Evolutionary conservation across 2,329 filamentous ascomycete species (phyloP), one percentile per base, ranked within the genome.

Genomic region (Clarireedia paspali): DNA sequence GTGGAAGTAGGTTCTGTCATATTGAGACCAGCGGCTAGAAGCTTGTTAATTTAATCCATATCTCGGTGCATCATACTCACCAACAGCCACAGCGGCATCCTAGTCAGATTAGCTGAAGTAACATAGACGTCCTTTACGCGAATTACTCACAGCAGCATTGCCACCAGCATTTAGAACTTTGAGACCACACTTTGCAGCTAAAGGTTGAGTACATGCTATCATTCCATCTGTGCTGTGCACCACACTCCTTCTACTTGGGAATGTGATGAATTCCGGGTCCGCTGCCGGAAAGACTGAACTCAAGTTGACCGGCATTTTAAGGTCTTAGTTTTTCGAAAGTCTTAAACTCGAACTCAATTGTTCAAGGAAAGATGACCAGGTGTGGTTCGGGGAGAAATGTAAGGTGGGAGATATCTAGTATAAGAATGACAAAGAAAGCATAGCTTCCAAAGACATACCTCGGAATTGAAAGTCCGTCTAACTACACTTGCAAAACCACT

Each of bases 51-150:
- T 20, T 49, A 38, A 12, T 23, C 46, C 30, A 2, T 12, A 30
- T 15, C 44, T 34, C 24, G n/a, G 7, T 30, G 23, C 24, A 14
- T 27, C 27, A 9, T 10, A 74, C 79, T 60, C 77, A 88, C 86
- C 87, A 59, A 95, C 89, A 45, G 94, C 94, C 4, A 97, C 89
- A 7, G 94, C 92, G n/a, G 94, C 92, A 76, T 97, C 92, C 89
- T 95, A 60, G 27, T 30, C 27, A 30, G 30, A 34, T 34, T 34
- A 34, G 30, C 30, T 5, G 30, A 34, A 12, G 3, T 12, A 4
- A 34, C 3, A 12, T 4, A 34, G 4, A 5, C n/a, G 62, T 27
- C 2, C 36, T 54, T 53, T 26, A 52, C 46, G 36, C 23, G 26
- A 24, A 47, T 34, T 50, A 67, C 87, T 72, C 78, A 95, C 90